Conservation (phyloP, 163 green algal species). For the Volvox carteri region DNA sequence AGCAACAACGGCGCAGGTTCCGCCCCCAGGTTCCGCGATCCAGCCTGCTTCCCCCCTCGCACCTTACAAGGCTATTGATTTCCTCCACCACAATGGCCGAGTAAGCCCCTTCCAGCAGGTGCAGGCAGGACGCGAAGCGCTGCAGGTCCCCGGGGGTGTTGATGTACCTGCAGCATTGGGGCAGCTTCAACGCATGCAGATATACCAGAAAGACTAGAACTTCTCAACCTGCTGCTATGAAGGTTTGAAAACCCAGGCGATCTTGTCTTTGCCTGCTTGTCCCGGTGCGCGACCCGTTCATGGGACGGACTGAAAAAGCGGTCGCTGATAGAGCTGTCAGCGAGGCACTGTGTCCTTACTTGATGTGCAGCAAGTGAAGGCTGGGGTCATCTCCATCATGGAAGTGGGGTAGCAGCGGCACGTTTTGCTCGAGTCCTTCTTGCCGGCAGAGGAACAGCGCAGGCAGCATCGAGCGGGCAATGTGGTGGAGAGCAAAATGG, state of each 20-base stretch:
- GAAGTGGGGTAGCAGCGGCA: slow-evolving; percentile 31
- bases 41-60: not conserved
- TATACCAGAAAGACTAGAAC: too few species aligned
- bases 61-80: slow-evolving; percentile 14
- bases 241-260: too few species aligned
- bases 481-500: slow-evolving; percentile 34
- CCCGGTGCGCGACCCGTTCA: too few species aligned
- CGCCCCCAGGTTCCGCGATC: not conserved
- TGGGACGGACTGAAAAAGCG: too few species aligned
- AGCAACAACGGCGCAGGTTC: too few species aligned
- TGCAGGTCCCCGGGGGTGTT: slow-evolving; percentile 27
- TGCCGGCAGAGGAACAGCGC: slow-evolving; percentile 37
- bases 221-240: too few species aligned
- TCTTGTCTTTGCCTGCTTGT: too few species aligned
- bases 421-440: slow-evolving; percentile 21
- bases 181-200: too few species aligned
- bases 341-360: slow-evolving; percentile 17
- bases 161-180: slow-evolving; percentile 23
- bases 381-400: not conserved
- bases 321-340: too few species aligned
- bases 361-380: slow-evolving; percentile 46
- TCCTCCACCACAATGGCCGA: slow-evolving; percentile 45
- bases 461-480: not conserved
- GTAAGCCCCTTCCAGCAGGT: slow-evolving; percentile 19
- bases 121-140: slow-evolving; percentile 17